These are phyloP conservation scores for Blastobotrys arbuscula DNA, from an alignment of 1,139 yeast genomes.

Conservation along the genomic window DNA sequence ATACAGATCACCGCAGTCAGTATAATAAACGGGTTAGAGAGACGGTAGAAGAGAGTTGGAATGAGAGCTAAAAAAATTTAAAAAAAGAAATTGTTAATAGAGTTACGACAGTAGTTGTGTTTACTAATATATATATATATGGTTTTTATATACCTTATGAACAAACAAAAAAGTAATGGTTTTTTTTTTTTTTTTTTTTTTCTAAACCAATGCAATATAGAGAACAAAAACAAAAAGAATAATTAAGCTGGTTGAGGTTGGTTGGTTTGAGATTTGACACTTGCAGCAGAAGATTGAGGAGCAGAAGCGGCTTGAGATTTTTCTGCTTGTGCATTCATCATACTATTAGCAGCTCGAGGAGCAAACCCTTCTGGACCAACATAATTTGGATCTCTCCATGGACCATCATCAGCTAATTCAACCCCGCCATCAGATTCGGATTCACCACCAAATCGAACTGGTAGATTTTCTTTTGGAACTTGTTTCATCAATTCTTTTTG, in stretches of 20 bases:
- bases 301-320: too few species aligned
- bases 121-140: too few species aligned
- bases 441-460: conserved; percentile 82
- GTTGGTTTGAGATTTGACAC: conserved; percentile 4
- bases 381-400: conserved; percentile 88
- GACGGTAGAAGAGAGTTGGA: conserved; percentile 65
- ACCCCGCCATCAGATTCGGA: conserved; percentile 71
- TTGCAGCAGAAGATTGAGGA: conserved; percentile 7
- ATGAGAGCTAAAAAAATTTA: conserved; percentile 17
- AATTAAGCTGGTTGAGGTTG: conserved; percentile 11
- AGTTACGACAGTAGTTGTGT: too few species aligned
- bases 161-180: background rate
- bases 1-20: conserved; percentile 91
- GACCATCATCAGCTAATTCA: conserved; percentile 86
- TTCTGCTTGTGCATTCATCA: too few species aligned
- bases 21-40: conserved; percentile 87
- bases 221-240: background rate
- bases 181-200: too few species aligned
- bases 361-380: conserved; percentile 44
- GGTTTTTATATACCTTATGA: background rate
- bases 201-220: too few species aligned
- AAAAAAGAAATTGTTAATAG: background rate
- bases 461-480: conserved; percentile 89
- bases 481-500: conserved; percentile 80
- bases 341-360: conserved; percentile 20